A percentile compares a stretch with the other conserved stretches of the same genome.
phyloP scores from a whole-genome alignment of 2,329 filamentous ascomycete genomes.

The Pseudocercospora pini-densiflorae region DNA sequence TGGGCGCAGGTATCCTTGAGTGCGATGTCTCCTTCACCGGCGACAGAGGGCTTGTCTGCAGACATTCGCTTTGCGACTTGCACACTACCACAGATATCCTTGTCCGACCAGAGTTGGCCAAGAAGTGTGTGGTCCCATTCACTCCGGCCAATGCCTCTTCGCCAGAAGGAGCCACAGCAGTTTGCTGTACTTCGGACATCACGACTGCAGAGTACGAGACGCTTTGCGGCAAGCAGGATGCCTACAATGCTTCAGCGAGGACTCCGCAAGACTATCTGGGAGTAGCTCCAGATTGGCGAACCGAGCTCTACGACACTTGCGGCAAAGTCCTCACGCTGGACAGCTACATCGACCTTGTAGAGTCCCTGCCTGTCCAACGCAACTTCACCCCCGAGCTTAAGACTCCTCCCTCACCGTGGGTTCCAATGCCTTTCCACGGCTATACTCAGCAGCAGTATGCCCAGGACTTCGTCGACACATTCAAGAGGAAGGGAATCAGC shows the following conservation, averaged over 20 bases:
- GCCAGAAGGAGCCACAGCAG: conserved; percentile 13
- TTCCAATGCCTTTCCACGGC: conserved; percentile 18
- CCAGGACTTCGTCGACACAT: conserved; percentile 16
- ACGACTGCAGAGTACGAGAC: conserved; percentile 17
- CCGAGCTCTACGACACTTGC: conserved; percentile 19
- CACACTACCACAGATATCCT: conserved; percentile 18
- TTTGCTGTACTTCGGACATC: conserved; percentile 20
- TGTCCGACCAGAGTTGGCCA: conserved; percentile 10
- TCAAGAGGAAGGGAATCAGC: conserved; percentile 11
- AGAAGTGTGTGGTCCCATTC: conserved; percentile 16
- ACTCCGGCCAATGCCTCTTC: conserved; percentile 16
- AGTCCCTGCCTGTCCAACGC: conserved; percentile 9
- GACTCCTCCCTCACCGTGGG: conserved; percentile 9
- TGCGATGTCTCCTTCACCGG: conserved; percentile 18
- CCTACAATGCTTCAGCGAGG: conserved; percentile 17
- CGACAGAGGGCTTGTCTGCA: conserved; percentile 17
- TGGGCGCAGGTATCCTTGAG: conserved; percentile 18
- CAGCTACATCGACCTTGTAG: conserved; percentile 18
- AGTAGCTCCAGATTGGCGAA: conserved; percentile 16
- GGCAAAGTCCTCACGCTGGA: conserved; percentile 17
- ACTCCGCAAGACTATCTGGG: conserved; percentile 11
- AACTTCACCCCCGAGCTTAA: conserved; percentile 18
- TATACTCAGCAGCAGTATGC: conserved; percentile 19
- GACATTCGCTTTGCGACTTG: conserved; percentile 19
- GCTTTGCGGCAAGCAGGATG: conserved; percentile 17